phyloP scores from a whole-genome alignment of 2,329 filamentous ascomycete genomes.

The Venturia effusa region DNA sequence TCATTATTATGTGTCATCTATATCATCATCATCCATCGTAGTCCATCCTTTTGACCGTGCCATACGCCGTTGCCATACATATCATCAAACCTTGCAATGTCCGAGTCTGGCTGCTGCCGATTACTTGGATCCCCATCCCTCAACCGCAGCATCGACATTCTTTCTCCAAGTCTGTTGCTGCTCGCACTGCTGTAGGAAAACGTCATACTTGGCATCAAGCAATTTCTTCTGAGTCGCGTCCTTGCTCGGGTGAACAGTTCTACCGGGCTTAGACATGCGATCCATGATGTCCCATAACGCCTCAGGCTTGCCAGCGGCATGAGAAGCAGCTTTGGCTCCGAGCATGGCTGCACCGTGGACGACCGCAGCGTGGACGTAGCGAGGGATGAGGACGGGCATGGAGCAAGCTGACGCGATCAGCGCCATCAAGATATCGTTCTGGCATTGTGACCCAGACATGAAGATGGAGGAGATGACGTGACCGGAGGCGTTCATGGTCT shows the following conservation, averaged over 20 bases:
- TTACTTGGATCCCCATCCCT: constrained; percentile 3
- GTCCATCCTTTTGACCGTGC: neutral
- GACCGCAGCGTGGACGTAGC: constrained; percentile 89
- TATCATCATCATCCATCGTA: neutral
- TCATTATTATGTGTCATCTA: neutral
- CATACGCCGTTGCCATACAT: neutral
- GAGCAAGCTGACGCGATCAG: constrained; percentile 82
- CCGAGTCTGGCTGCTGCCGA: neutral
- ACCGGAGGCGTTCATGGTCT: constrained; percentile 83
- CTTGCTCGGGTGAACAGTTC: constrained; percentile 63
- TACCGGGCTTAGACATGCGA: constrained; percentile 88
- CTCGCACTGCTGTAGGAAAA: constrained; percentile 89
- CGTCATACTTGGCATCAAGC: constrained; percentile 78
- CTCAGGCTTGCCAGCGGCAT: constrained; percentile 66
- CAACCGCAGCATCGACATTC: constrained; percentile 53
- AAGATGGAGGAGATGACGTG: constrained; percentile 88
- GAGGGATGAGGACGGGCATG: constrained; percentile 87
- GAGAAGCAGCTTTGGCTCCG: constrained; percentile 90
- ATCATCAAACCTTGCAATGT: neutral
- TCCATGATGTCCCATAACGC: constrained; percentile 96
- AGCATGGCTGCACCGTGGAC: constrained; percentile 98
- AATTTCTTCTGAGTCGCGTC: constrained; percentile 67
- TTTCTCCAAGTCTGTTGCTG: constrained; percentile 74
- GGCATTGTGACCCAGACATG: constrained; percentile 97
- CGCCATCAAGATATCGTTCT: constrained; percentile 85